These are phyloP conservation scores for Hortiboletus campestris DNA, from an alignment of 768 basidiomycete species.

Conservation along the genomic window DNA sequence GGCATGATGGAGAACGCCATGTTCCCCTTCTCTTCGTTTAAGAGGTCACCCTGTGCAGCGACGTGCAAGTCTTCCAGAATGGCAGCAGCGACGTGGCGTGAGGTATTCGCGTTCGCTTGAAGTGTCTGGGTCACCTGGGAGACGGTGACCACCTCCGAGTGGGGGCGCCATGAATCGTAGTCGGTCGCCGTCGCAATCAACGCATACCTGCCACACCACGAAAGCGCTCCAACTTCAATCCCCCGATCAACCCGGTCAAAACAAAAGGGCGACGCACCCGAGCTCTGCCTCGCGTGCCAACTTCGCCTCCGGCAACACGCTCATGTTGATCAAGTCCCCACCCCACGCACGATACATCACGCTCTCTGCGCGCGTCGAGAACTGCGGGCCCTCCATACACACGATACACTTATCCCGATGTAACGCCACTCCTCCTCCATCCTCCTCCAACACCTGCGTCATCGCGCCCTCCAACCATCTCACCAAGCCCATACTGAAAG, in stretches of 20 bases:
- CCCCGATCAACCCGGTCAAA: not conserved
- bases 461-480: conserved; percentile 67
- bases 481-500: conserved; percentile 68
- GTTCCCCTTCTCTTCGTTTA: conserved; percentile 70
- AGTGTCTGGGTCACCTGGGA: conserved; percentile 91
- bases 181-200: conserved; percentile 90
- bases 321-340: conserved; percentile 96
- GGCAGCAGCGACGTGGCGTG: conserved; percentile 68
- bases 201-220: conserved; percentile 62
- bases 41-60: conserved; percentile 52
- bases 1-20: conserved; percentile 91
- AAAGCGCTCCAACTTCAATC: not conserved
- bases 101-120: conserved; percentile 80
- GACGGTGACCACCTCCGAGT: conserved; percentile 80
- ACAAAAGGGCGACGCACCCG: conserved; percentile 44
- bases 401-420: conserved; percentile 85
- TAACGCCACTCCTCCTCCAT: conserved; percentile 61
- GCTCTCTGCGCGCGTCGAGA: conserved; percentile 97
- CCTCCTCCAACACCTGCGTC: conserved; percentile 54
- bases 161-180: conserved; percentile 92
- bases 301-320: conserved; percentile 94
- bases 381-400: conserved; percentile 97
- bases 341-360: conserved; percentile 92
- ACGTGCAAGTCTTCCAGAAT: conserved; percentile 70
- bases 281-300: conserved; percentile 94